phyloP scores from a whole-genome alignment of 495 filamentous ascomycete genomes.

The Chaetomium fimeti region DNA sequence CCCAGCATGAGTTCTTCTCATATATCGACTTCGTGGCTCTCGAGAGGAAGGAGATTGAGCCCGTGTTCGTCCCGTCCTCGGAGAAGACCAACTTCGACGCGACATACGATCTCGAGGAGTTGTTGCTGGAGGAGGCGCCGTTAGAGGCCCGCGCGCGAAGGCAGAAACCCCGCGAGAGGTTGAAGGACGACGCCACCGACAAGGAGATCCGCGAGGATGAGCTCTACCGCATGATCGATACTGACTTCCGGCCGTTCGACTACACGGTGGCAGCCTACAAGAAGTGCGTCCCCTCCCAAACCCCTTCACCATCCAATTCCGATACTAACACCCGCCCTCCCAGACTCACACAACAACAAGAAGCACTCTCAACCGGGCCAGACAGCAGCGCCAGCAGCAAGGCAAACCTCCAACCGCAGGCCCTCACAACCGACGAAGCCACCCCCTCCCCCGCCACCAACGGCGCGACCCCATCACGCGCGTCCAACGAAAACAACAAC shows the following conservation, averaged over 20 bases:
- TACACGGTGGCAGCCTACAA: slow-evolving; percentile 75
- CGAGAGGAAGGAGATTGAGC: slow-evolving; percentile 84
- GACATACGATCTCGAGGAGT: slow-evolving; percentile 94
- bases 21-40: slow-evolving; percentile 80
- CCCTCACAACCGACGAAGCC: slow-evolving; percentile 47
- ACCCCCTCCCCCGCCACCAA: slow-evolving; percentile 33
- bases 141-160: slow-evolving; percentile 87
- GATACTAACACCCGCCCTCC: slow-evolving; percentile 1
- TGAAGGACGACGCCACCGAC: slow-evolving; percentile 91
- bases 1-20: slow-evolving; percentile 83
- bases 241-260: slow-evolving; percentile 91
- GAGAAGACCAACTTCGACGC: slow-evolving; percentile 99
- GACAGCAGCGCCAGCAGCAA: slow-evolving; percentile 4
- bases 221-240: slow-evolving; percentile 91
- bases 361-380: slow-evolving; percentile 5
- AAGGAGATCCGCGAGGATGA: slow-evolving; percentile 95
- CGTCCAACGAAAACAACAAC: slow-evolving; percentile 21
- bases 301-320: background rate
- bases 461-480: slow-evolving; percentile 28
- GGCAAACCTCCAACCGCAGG: slow-evolving; percentile 35
- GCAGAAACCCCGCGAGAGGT: slow-evolving; percentile 86
- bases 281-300: slow-evolving; percentile 45
- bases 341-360: slow-evolving; percentile 28
- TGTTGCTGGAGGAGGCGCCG: slow-evolving; percentile 91
- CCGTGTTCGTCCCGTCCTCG: slow-evolving; percentile 85